phyloP scores from a whole-genome alignment of 768 basidiomycete species.

The Boletus edulis region DNA sequence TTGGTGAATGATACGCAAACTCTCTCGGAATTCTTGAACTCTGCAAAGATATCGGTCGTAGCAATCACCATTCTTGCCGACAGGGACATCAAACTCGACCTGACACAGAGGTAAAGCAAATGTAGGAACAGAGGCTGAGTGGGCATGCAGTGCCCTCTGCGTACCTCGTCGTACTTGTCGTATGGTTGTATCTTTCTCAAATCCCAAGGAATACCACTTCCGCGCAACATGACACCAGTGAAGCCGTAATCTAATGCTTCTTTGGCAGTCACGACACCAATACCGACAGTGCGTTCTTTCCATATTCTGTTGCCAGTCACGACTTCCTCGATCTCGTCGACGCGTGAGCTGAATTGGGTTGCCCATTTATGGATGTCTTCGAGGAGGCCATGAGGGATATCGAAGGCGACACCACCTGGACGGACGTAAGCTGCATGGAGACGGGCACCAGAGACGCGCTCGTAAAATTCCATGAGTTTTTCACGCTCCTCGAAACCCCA shows the following conservation, averaged over 20 bases:
- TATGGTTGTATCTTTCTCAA: slow-evolving; percentile 89
- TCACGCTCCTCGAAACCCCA: slow-evolving; percentile 99
- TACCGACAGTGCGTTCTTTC: slow-evolving; percentile 90
- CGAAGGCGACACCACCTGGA: slow-evolving; percentile 96
- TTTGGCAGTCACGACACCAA: slow-evolving; percentile 89
- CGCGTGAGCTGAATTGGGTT: slow-evolving; percentile 84
- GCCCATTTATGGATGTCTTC: slow-evolving; percentile 99
- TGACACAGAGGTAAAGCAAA: slow-evolving; percentile 23
- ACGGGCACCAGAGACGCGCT: slow-evolving; percentile 96
- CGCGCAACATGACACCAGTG: slow-evolving; percentile 95
- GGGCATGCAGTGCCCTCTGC: slow-evolving; percentile 3
- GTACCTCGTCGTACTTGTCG: slow-evolving; percentile 91
- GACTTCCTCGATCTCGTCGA: slow-evolving; percentile 98
- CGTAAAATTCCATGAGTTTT: slow-evolving; percentile 99
- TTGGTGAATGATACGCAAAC: slow-evolving; percentile 82
- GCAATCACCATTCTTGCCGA: slow-evolving; percentile 96
- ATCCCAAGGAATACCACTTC: slow-evolving; percentile 94
- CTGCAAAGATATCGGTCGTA: slow-evolving; percentile 97
- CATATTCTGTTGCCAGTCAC: slow-evolving; percentile 97
- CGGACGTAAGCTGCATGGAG: slow-evolving; percentile 97
- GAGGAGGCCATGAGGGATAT: slow-evolving; percentile 96
- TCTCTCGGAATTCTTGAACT: slow-evolving; percentile 98
- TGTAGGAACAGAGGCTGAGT: not conserved
- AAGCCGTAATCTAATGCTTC: slow-evolving; percentile 91
- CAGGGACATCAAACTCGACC: slow-evolving; percentile 98